These are phyloP conservation scores for Misopates orontium DNA, from an alignment of 257 asterid species.

Conservation along the genomic window DNA sequence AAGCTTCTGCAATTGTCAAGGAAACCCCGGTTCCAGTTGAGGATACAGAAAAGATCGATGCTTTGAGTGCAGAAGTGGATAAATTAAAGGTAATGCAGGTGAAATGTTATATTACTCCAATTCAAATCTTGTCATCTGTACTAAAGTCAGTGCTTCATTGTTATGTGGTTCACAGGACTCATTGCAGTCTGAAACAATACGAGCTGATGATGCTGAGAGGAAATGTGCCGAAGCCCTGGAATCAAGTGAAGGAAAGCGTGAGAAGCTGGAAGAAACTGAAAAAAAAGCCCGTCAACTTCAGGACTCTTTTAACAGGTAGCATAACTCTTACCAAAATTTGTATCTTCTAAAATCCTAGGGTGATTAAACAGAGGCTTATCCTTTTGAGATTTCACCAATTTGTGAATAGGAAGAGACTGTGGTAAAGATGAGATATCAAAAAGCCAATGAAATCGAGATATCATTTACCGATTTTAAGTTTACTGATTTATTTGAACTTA, in stretches of 20 bases:
- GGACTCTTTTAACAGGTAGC: slow-evolving; percentile 87
- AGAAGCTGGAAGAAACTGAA: slow-evolving; percentile 86
- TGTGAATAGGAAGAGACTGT: too few species aligned
- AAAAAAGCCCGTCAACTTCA: slow-evolving; percentile 79
- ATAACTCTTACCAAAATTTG: slow-evolving; percentile 30
- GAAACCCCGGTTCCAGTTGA: slow-evolving; percentile 84
- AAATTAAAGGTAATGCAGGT: slow-evolving; percentile 60
- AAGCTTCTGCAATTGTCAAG: slow-evolving; percentile 66
- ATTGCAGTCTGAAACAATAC: slow-evolving; percentile 67
- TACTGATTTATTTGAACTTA: neutral
- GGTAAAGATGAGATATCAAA: too few species aligned
- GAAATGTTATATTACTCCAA: slow-evolving; percentile 24
- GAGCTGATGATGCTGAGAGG: slow-evolving; percentile 80
- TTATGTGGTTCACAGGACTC: slow-evolving; percentile 45
- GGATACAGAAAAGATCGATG: slow-evolving; percentile 73
- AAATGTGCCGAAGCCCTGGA: slow-evolving; percentile 60
- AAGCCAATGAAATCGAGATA: too few species aligned
- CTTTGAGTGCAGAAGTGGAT: slow-evolving; percentile 71
- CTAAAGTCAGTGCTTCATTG: slow-evolving; percentile 18
- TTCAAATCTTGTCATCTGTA: slow-evolving; percentile 11
- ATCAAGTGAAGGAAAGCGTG: slow-evolving; percentile 70
- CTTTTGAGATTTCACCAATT: too few species aligned
- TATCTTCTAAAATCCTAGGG: slow-evolving; percentile 4
- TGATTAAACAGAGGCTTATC: too few species aligned
- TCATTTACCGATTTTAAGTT: too few species aligned